Percentiles rank a stretch among this genome's conserved stretches.
Conservation (phyloP, 257 asterid genomes). For the Solanum etuberosum region DNA sequence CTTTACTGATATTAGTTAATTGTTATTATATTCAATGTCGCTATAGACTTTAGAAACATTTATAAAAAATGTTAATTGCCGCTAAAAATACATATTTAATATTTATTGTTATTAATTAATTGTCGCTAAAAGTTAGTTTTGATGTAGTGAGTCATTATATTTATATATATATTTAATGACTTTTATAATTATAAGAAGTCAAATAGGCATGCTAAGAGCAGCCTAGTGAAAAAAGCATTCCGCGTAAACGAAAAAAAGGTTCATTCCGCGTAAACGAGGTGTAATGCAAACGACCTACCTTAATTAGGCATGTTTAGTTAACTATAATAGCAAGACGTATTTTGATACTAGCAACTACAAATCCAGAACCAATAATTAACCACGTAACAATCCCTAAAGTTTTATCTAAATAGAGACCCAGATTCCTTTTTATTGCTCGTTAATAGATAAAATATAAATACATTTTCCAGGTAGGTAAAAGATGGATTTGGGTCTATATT, state of each 20-base stretch:
- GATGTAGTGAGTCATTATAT: no score
- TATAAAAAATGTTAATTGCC: no score
- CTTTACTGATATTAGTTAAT: no score
- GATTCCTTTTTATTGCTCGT: background rate
- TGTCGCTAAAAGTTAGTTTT: no score
- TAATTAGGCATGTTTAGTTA: background rate
- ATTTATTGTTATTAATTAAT: no score
- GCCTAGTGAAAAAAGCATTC: background rate
- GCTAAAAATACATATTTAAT: no score
- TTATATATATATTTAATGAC: no score
- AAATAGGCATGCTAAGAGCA: background rate
- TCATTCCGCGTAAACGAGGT: background rate
- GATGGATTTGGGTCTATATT: background rate
- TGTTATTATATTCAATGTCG: no score
- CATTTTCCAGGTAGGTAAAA: background rate
- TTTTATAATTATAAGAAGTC: background rate
- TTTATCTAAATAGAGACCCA: background rate
- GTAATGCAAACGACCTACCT: rapidly evolving
- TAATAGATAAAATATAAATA: background rate
- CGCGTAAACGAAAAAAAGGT: background rate
- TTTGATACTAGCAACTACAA: background rate
- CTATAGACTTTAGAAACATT: rapidly evolving
- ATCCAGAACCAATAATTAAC: background rate
- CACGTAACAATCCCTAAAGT: background rate
- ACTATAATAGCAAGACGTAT: background rate